phyloP scores from a whole-genome alignment of 805 yeast genomes.

The Komagataella ulmi region DNA sequence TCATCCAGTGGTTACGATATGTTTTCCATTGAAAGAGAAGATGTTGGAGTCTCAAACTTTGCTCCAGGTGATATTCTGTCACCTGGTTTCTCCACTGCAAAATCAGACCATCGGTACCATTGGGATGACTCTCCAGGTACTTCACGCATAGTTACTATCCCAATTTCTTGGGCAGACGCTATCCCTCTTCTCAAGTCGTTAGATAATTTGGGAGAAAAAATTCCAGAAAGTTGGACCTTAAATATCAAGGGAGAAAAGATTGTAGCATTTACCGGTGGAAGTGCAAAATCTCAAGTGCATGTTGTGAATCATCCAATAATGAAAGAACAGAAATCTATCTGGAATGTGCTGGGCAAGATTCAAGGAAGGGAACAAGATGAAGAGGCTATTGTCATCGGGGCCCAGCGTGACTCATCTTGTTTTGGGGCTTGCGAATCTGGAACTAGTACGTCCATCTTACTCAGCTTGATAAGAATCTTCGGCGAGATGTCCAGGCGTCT shows the following conservation, averaged over 20 bases:
- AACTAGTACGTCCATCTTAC: conserved; percentile 60
- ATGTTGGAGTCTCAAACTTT: conserved; percentile 44
- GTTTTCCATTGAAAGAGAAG: conserved; percentile 35
- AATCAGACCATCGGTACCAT: not conserved
- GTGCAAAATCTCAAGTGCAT: conserved; percentile 7
- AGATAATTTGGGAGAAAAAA: conserved; percentile 23
- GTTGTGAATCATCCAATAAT: conserved; percentile 27
- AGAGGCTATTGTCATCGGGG: conserved; percentile 65
- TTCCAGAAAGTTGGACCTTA: conserved; percentile 1
- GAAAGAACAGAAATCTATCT: conserved; percentile 46
- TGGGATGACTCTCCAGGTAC: conserved; percentile 36
- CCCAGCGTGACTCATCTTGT: conserved; percentile 67
- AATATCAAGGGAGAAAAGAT: not conserved
- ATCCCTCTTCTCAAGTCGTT: conserved; percentile 22
- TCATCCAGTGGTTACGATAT: conserved; percentile 15
- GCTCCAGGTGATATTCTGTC: conserved; percentile 70
- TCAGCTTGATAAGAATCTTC: conserved; percentile 60
- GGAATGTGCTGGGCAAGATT: conserved; percentile 72
- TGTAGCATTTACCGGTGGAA: conserved; percentile 1
- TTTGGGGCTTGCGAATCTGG: conserved; percentile 62
- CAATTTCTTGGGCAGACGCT: conserved; percentile 68
- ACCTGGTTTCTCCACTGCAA: conserved; percentile 38
- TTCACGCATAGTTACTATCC: conserved; percentile 65
- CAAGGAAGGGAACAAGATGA: conserved; percentile 71
- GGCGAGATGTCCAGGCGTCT: conserved; percentile 47